Evolutionary conservation across 208 protist genomes (phyloP), one percentile per base, ranked within the genome.

Genomic region (Leishmania guyanensis): DNA sequence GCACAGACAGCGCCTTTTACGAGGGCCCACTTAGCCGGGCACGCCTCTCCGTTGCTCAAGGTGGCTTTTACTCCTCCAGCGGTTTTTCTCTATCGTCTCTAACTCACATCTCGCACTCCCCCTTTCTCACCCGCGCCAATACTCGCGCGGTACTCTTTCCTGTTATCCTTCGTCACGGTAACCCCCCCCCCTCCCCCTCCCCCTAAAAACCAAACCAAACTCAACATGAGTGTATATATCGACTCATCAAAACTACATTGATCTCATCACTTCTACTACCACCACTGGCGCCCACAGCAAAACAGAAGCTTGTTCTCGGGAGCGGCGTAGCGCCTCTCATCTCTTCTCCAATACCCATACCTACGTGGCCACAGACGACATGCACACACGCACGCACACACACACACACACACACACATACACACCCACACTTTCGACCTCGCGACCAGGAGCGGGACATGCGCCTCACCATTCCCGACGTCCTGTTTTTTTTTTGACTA

Each of bases 301-400:
- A 39, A 22, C 26, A 56, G 62, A 68, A 39, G 62, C 62, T 68
- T 39, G 29, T 3, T 54, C 17, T 46, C 70, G 46, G 62, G 62
- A 68, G 62, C 29, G 10, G 29, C 62, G 39, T 0, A 39, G 62
- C 62, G 33, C 54, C 53, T 51, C 43, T 53, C 46, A 1, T 75
- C 20, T 58, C 16, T 62, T 51, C 22, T 51, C 53, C 51, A 22
- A 53, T 17, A 51, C 39, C 68, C 36, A 69, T 68, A 39, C 62
- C 17, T 68, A 39, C 29, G 29, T 39, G 29, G 9, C 43, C 43
- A 46, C 43, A 46, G 43, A 46, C 43, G 43, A 46, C 66, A 72
- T 26, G 26, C 66, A 72, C 66, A 72, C 66, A 72, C 66, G 3
- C 29, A 72, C 66, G 9, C 14, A 72, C 66, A 36, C 66, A 72